Conservation (phyloP, 164 flowering plant genomes). For the Vitis rupestris region DNA sequence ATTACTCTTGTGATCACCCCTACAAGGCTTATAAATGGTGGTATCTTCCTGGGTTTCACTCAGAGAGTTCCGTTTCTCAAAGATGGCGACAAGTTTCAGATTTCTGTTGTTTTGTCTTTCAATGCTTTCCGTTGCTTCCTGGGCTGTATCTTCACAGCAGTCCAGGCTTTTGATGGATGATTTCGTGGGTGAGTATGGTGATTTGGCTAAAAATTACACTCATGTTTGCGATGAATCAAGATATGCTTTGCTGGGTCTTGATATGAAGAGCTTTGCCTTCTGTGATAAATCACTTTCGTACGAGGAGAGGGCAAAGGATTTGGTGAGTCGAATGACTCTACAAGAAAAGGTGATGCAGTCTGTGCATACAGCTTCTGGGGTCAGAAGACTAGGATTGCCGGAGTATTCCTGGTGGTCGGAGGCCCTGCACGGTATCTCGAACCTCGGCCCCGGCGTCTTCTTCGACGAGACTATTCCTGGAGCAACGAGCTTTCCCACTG, state of each 20-base stretch:
- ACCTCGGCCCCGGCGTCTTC: constrained; percentile 11
- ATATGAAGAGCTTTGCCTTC: not conserved
- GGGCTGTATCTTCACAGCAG: too few relatives aligned
- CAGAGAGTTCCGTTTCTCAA: too few relatives aligned
- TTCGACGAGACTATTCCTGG: constrained; percentile 12
- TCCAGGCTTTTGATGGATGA: too few relatives aligned
- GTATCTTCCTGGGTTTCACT: too few relatives aligned
- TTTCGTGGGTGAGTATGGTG: too few relatives aligned
- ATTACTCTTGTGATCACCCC: too few relatives aligned
- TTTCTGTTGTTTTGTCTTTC: too few relatives aligned
- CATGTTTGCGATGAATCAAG: too few relatives aligned
- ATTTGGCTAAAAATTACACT: too few relatives aligned
- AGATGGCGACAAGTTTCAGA: too few relatives aligned
- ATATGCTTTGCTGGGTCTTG: not conserved
- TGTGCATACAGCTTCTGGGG: constrained; percentile 16
- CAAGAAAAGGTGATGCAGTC: constrained; percentile 15
- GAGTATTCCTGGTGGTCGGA: constrained; percentile 36
- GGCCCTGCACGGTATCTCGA: constrained; percentile 38
- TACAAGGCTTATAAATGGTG: too few relatives aligned
- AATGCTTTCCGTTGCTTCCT: too few relatives aligned
- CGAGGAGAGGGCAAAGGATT: constrained; percentile 16
- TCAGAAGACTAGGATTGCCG: constrained; percentile 16
- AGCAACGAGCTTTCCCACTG: constrained; percentile 37
- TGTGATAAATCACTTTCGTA: constrained; percentile 7
- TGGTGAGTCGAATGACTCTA: constrained; percentile 17